Base-by-base conservation (phyloP, 2,329 filamentous ascomycete species). In the Tolypocladium sp. region DNA sequence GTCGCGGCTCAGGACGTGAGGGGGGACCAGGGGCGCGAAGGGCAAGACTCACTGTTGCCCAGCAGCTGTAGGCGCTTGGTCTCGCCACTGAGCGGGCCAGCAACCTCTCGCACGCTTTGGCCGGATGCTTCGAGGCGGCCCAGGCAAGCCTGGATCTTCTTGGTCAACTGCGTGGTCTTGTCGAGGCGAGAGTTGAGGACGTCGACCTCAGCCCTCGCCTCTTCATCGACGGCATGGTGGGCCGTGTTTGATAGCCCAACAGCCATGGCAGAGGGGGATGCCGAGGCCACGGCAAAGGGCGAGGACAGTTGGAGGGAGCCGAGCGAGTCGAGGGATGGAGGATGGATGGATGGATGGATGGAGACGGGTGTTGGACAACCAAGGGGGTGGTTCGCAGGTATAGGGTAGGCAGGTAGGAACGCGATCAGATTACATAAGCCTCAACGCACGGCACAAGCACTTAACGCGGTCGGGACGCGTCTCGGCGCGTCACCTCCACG, bases 101-200 rank as follows among this genome's bases (percentile, higher is more conserved):
- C 92, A 13, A 95, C 92, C 69, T 96, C 91, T 68, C 91, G 88
- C 25, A 97, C 92, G 61, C 89, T 92, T 75, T 92, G 91, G 22
- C 93, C 94, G 57, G 91, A 95, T 42, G 88, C 85, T 67, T 97
- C 92, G 40, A 99, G 80, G 59, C 92, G 84, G 42, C 86, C 84
- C 65, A 97, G 82, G 57, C 91, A 96, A 35, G 90, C 88, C 74
- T 96, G 90, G 59, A 99, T 97, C 79, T 96, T 96, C 78, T 94
- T 96, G 38, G 92, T 96, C 71, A 97, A 82, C 69, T 91, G 86
- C 61, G 92, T 89, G 66, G 95, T 95, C 82, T 96, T 97, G 67
- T 95, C 91, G 62, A 97, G 85, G 44, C 86, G 80, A 58, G 85
- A 88, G 66, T 87, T 88, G 55, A 89, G 77, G 37, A 89, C 86